Evolutionary conservation across 805 yeast genomes (phyloP), one percentile per base, ranked within the genome.

Genomic region (Kluyveromyces wickerhamii): DNA sequence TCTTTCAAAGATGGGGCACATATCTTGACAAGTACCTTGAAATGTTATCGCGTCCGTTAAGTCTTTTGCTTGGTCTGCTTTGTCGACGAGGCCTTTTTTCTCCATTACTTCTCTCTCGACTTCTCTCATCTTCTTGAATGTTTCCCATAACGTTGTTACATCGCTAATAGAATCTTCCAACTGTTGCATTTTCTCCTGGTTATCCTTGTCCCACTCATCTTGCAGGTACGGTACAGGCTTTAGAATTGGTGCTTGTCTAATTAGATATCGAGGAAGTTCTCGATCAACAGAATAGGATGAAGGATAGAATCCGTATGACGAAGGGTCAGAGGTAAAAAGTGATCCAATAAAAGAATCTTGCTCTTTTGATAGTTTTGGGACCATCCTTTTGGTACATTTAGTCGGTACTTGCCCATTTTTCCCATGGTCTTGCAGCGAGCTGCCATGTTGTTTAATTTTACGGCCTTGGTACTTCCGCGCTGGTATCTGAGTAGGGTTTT

Each of bases 1-100:
- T 48, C 97, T 71, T 60, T 92, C 98, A 60, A 79, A 89, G 0
- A 75, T 73, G 0, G 99, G 97, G 57, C 98, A 92, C 97, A 89
- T 92, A 41, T 86, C 95, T 28, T 65, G 55, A 57, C 98, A 92
- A 1, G 94, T 72, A 3, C 99, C 99, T 39, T 74, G 73, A 52
- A 92, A 92, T 2, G 70, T 57, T 34, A 92, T 85, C 1, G 97
- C 98, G 40, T 89, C 94, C 40, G 74, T 77, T n/a, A 92, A 65
- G 36, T 79, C 77, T 57, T 87, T 86, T 27, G 86, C 74, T 0
- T 73, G 74, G 43, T 86, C 87, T 44, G 85, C 95, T 29, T 78
- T 79, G 56, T 92, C 98, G 3, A 92, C 96, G 4, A 86, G 62
- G 1, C 94, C 94, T 38, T 75, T 60, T 1, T 64, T 58, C 49